phyloP scores from a whole-genome alignment of 768 basidiomycete genomes.

The Russula earlei region DNA sequence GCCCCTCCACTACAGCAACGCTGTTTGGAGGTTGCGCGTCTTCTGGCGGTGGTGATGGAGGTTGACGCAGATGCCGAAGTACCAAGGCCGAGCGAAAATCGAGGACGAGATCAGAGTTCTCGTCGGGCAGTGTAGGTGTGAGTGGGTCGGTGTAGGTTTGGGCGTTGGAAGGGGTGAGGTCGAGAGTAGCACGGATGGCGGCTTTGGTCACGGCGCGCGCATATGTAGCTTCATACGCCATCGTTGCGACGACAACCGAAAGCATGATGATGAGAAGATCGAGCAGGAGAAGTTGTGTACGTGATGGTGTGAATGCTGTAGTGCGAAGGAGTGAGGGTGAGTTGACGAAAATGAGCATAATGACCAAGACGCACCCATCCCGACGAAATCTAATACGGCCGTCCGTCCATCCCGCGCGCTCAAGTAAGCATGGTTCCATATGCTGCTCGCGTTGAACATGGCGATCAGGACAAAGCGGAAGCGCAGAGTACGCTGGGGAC shows the following conservation, averaged over 20 bases:
- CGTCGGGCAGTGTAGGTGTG: constrained; percentile 6
- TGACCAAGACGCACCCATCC: constrained; percentile 45
- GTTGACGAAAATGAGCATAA: background rate
- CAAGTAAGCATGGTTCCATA: constrained; percentile 52
- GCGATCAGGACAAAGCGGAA: constrained; percentile 55
- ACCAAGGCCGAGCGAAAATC: constrained; percentile 52
- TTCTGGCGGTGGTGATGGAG: constrained; percentile 32
- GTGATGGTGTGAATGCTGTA: constrained; percentile 46
- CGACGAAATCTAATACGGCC: constrained; percentile 70
- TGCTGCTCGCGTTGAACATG: constrained; percentile 45
- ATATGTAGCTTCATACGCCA: constrained; percentile 56
- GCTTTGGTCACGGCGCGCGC: constrained; percentile 34
- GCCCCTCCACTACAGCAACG: constrained; percentile 37
- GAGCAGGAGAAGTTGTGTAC: constrained; percentile 51
- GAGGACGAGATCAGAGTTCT: constrained; percentile 26
- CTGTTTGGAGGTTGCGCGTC: constrained; percentile 52
- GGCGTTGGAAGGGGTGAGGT: constrained; percentile 30
- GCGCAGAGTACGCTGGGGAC: constrained; percentile 54
- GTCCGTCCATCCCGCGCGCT: constrained; percentile 48
- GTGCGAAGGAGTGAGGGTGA: background rate
- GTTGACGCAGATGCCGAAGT: constrained; percentile 46
- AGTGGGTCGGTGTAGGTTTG: constrained; percentile 23
- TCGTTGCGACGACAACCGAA: constrained; percentile 55
- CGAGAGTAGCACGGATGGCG: constrained; percentile 17
- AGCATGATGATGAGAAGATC: constrained; percentile 60